Conservation (phyloP, 768 basidiomycete genomes). For the Gloeostereum incarnatum region DNA sequence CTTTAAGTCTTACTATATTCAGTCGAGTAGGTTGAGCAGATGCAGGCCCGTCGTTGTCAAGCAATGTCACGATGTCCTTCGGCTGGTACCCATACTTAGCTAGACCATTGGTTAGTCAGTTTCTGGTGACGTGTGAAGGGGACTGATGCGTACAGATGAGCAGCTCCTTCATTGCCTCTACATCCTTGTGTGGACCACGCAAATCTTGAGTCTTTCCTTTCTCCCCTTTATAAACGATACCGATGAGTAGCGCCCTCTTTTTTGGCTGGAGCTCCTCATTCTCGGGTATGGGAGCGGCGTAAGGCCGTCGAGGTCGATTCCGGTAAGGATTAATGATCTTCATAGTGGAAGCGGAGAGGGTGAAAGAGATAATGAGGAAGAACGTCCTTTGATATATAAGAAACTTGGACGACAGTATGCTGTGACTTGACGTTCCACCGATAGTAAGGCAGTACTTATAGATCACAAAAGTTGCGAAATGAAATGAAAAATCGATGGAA, state of each 20-base stretch:
- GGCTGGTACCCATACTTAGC: conserved; percentile 27
- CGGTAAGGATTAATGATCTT: too few species aligned
- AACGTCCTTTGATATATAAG: too few species aligned
- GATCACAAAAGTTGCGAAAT: too few species aligned
- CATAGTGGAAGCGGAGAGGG: too few species aligned
- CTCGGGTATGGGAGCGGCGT: too few species aligned
- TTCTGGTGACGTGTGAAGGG: background rate
- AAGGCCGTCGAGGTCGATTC: too few species aligned
- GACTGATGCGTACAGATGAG: conserved; percentile 22
- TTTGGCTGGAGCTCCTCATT: conserved; percentile 2
- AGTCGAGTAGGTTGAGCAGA: conserved; percentile 27
- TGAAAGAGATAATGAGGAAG: too few species aligned
- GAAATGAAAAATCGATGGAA: too few species aligned
- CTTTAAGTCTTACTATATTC: conserved; percentile 30
- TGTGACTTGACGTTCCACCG: too few species aligned
- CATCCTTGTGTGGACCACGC: conserved; percentile 29
- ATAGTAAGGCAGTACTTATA: too few species aligned
- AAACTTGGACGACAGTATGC: too few species aligned
- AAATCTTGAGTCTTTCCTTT: conserved; percentile 11
- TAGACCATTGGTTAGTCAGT: conserved; percentile 11
- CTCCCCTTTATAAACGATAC: conserved; percentile 20
- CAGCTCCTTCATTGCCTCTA: conserved; percentile 20
- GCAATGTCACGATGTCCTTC: conserved; percentile 31
- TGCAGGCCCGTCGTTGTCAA: conserved; percentile 25
- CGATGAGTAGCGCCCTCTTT: conserved; percentile 27